These are phyloP conservation scores for Medicago arabica DNA, from an alignment of 306 rosid species.

Conservation along the genomic window DNA sequence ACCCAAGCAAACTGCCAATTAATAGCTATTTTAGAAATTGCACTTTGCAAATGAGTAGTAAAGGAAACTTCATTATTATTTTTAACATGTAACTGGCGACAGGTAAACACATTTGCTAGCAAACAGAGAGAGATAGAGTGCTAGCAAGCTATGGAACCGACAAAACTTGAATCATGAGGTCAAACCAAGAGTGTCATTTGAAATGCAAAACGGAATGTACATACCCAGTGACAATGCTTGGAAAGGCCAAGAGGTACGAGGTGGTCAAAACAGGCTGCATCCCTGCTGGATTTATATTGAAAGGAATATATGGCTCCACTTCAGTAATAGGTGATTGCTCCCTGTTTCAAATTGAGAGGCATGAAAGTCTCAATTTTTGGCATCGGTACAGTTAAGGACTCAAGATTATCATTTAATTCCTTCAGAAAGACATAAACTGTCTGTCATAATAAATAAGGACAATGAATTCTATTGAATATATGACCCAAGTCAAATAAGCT, in stretches of 20 bases:
- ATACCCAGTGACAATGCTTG: constrained; percentile 85
- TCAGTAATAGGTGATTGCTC: constrained; percentile 94
- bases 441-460: constrained; percentile 11
- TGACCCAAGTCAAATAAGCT: constrained; percentile 26
- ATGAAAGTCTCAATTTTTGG: constrained; percentile 43
- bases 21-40: constrained; percentile 39
- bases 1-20: constrained; percentile 79
- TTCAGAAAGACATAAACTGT: constrained; percentile 33
- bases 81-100: constrained; percentile 12
- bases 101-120: constrained; percentile 11
- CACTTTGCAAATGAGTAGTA: constrained; percentile 23
- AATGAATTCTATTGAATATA: constrained; percentile 26
- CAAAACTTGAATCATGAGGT: constrained; percentile 25
- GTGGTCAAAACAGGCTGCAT: constrained; percentile 99
- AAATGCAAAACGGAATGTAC: constrained; percentile 25
- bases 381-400: constrained; percentile 33
- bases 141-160: constrained; percentile 5
- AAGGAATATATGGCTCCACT: constrained; percentile 98
- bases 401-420: constrained; percentile 37
- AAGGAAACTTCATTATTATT: constrained; percentile 3
- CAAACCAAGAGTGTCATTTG: constrained; percentile 26
- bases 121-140: background rate
- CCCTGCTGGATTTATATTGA: constrained; percentile 95
- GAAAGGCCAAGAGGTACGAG: constrained; percentile 93
- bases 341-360: constrained; percentile 60